These are phyloP conservation scores for Mercurialis annua DNA, from an alignment of 345 rosid species.

Conservation along the genomic window DNA sequence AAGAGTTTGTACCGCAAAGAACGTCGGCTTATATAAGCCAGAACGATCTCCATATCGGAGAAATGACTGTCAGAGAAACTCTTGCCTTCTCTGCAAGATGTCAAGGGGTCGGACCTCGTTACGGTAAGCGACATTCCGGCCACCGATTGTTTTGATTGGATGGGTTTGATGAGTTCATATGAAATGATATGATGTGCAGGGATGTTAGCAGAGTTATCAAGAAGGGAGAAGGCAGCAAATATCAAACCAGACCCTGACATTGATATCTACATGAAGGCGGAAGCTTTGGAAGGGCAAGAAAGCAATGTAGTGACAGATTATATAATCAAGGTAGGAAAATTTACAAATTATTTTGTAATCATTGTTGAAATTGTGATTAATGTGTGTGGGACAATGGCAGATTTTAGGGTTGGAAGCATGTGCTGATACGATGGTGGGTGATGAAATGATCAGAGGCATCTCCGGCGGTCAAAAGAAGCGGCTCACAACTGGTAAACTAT, in stretches of 20 bases:
- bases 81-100: slow-evolving; percentile 61
- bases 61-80: slow-evolving; percentile 68
- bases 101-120: slow-evolving; percentile 59
- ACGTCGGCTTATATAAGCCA: slow-evolving; percentile 62
- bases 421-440: slow-evolving; percentile 57
- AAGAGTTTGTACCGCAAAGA: slow-evolving; percentile 61
- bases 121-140: slow-evolving; percentile 32
- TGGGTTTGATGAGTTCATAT: background rate
- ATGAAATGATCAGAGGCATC: slow-evolving; percentile 57
- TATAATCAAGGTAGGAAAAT: slow-evolving; percentile 56
- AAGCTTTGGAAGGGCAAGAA: slow-evolving; percentile 60
- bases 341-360: background rate
- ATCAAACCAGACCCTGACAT: slow-evolving; percentile 90
- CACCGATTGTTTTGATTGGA: background rate
- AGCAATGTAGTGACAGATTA: slow-evolving; percentile 70
- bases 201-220: slow-evolving; percentile 60
- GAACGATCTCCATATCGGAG: slow-evolving; percentile 55
- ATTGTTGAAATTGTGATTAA: background rate
- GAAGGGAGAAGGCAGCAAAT: slow-evolving; percentile 75
- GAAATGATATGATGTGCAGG: slow-evolving; percentile 33
- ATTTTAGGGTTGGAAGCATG: slow-evolving; percentile 59
- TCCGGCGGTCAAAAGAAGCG: slow-evolving; percentile 65
- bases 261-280: slow-evolving; percentile 82
- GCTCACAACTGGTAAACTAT: slow-evolving; percentile 41
- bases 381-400: slow-evolving; percentile 19